Evolutionary conservation across 495 filamentous ascomycete genomes (phyloP).

Genomic region (Penicillium flavigenum): DNA sequence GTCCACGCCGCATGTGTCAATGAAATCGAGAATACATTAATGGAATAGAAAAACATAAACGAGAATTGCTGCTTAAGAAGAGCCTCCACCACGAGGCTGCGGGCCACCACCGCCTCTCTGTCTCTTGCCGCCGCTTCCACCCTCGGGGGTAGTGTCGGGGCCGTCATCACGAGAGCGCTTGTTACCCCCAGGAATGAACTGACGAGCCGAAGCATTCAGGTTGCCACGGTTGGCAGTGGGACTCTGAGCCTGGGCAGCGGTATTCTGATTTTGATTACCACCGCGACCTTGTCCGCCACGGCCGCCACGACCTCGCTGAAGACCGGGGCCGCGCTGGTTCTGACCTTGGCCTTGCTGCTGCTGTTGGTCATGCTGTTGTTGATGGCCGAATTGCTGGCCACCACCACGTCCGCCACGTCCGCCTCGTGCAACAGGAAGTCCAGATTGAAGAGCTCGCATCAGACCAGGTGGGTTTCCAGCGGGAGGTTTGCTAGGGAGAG

Average conservation of each 20-base stretch:
- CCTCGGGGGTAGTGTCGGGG: slow-evolving; percentile 43
- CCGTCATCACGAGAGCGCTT: slow-evolving; percentile 66
- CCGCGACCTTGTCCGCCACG: slow-evolving; percentile 48
- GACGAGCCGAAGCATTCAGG: slow-evolving; percentile 54
- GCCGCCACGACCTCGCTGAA: slow-evolving; percentile 48
- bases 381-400: slow-evolving; percentile 35
- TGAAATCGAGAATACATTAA: slow-evolving; percentile 15
- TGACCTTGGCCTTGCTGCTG: slow-evolving; percentile 21
- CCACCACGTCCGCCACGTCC: slow-evolving; percentile 35
- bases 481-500: slow-evolving; percentile 40
- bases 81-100: slow-evolving; percentile 30
- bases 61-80: slow-evolving; percentile 13
- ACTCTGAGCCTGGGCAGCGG: slow-evolving; percentile 22
- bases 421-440: slow-evolving; percentile 49
- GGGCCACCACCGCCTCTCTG: slow-evolving; percentile 51
- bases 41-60: slow-evolving; percentile 17
- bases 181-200: slow-evolving; percentile 63
- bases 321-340: slow-evolving; percentile 40
- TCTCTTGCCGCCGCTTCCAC: slow-evolving; percentile 49
- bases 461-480: slow-evolving; percentile 38
- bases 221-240: slow-evolving; percentile 39
- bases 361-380: slow-evolving; percentile 26
- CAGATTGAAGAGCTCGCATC: slow-evolving; percentile 47
- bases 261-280: slow-evolving; percentile 37
- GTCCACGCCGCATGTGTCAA: slow-evolving; percentile 1